Percentiles rank a stretch among this genome's conserved stretches.
These are phyloP conservation scores for Naegleria fowleri DNA, from an alignment of 208 protist species.

Conservation along the genomic window DNA sequence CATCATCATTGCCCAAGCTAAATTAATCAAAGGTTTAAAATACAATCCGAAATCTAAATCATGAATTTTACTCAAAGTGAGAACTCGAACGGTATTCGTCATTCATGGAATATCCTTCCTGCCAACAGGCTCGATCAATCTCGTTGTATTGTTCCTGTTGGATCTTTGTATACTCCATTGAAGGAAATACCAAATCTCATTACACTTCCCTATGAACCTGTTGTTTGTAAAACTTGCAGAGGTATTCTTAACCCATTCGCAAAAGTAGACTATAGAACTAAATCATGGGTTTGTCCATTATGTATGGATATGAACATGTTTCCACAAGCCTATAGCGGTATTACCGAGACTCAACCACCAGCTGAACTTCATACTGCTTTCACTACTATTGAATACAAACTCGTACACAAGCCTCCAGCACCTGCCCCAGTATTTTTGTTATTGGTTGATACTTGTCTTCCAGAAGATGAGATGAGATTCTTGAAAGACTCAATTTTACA, in stretches of 20 bases:
- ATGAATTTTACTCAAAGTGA: conserved; percentile 37
- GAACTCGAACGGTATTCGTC: conserved; percentile 69
- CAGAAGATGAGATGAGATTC: conserved; percentile 78
- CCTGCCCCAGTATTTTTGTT: conserved; percentile 75
- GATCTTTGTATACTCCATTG: conserved; percentile 91
- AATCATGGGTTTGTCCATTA: conserved; percentile 86
- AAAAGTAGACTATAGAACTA: conserved; percentile 55
- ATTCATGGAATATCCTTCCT: conserved; percentile 91
- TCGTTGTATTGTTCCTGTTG: conserved; percentile 87
- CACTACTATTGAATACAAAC: conserved; percentile 88
- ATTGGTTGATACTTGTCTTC: conserved; percentile 94
- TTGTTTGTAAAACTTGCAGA: conserved; percentile 80
- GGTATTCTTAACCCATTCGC: conserved; percentile 84
- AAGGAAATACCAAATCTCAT: conserved; percentile 63
- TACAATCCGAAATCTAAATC: neutral
- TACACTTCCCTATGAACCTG: conserved; percentile 78
- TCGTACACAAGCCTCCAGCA: neutral
- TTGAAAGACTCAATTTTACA: conserved; percentile 84
- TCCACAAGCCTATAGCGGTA: conserved; percentile 84
- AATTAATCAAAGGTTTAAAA: neutral
- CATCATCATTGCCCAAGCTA: neutral
- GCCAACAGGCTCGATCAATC: conserved; percentile 83
- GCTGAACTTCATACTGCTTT: conserved; percentile 75
- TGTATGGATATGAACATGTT: conserved; percentile 85
- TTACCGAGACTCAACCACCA: conserved; percentile 75